Base-by-base conservation (phyloP, 176 grass and related monocot species). In the Triticum timopheevii region DNA sequence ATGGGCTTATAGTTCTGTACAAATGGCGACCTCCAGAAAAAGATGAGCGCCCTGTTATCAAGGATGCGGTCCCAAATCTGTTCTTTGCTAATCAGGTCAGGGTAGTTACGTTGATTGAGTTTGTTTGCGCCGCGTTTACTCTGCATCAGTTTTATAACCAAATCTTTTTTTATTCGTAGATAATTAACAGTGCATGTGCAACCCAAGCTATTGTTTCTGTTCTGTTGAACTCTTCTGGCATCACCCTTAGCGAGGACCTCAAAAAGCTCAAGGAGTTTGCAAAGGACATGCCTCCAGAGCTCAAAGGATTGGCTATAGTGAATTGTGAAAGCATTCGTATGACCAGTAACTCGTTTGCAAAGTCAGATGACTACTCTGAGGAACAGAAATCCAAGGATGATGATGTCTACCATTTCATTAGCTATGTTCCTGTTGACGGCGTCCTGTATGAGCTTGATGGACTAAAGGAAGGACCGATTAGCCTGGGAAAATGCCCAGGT, bases 361-460 rank as follows among this genome's bases (percentile, higher is more conserved):
- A 89, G 27, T 84, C 94, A 67, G 97, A 96, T 81, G 86, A 90
- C 28, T 45, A 90, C 28, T 45, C 92, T 1, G 94, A 98, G 42
- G 97, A 98, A 80, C 92, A 86, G 56, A 94, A 93, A 86, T 81
- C 86, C 68, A 94, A 91, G 80, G 92, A 94, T 15, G 92, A 99
- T 19, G 97, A 99, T 69, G 97, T 99, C 12, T 96, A 99, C 84
- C 94, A 99, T 89, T 98, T 98, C 66, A 92, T 98, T 81, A 94
- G 90, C 73, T 98, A 99, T 83, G 65, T 99, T 61, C 97, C 97
- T 83, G 94, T 99, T 42, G 92, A 94, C 19, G 94, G 94, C 0
- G 83, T 93, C 36, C 25, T 99, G 22, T 99, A 99, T 59, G 97
- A 99, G 88, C 89, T 99, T 65, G 94, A 99, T 86, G 97, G 97